Conservation (phyloP, 2,329 filamentous ascomycete genomes). For the Ceratocystis huliohia region DNA sequence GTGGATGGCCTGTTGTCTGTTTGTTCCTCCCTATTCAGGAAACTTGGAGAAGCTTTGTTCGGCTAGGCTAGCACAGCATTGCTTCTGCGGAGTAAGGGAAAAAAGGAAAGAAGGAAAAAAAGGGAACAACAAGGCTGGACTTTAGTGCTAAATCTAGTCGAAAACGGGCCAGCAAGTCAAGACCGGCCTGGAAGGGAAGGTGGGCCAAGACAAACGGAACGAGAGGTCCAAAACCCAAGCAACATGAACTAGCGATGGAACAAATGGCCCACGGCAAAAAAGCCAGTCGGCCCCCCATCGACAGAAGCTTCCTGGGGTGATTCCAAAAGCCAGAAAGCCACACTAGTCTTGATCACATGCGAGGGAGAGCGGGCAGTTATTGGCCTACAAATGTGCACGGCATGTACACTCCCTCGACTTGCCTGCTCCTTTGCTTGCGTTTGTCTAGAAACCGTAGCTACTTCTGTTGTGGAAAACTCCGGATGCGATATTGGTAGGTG, state of each 20-base stretch:
- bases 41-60: conserved; percentile 11
- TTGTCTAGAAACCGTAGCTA: too few species aligned
- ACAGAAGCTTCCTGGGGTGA: too few species aligned
- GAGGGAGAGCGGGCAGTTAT: too few species aligned
- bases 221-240: background rate
- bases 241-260: background rate
- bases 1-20: background rate
- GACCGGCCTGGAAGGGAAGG: background rate
- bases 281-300: too few species aligned
- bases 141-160: background rate
- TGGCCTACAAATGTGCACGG: too few species aligned
- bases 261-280: background rate
- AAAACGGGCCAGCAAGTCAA: background rate
- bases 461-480: background rate
- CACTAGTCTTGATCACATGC: too few species aligned
- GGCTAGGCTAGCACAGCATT: background rate
- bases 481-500: background rate
- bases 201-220: background rate
- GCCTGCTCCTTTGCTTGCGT: too few species aligned
- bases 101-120: background rate
- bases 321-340: too few species aligned
- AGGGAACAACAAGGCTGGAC: conserved; percentile 2
- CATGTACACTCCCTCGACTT: too few species aligned
- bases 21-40: background rate
- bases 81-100: background rate